These are phyloP conservation scores for Podospora australis DNA, from an alignment of 495 filamentous ascomycete species.

Conservation along the genomic window DNA sequence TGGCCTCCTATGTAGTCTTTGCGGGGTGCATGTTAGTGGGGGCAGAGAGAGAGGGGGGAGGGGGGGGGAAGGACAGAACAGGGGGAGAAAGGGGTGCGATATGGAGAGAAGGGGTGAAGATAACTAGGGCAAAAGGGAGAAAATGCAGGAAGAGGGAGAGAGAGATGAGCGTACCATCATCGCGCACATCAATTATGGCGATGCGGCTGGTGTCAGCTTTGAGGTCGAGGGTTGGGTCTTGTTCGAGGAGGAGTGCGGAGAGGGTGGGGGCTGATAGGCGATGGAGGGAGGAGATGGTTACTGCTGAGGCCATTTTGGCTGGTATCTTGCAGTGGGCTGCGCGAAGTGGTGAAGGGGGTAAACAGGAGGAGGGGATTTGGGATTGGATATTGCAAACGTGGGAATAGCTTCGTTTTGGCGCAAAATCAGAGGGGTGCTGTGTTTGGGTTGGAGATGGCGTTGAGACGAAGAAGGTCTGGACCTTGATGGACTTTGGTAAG, in stretches of 20 bases:
- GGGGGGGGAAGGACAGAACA: no score
- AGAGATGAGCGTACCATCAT: slow-evolving; percentile 60
- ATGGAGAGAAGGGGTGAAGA: no score
- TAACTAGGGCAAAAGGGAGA: no score
- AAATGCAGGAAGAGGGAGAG: no score
- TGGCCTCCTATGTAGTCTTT: slow-evolving; percentile 89
- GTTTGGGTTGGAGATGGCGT: no score
- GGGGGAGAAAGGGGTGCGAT: no score
- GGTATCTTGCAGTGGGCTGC: no score
- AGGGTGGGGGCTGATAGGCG: slow-evolving; percentile 60
- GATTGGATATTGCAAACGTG: neutral
- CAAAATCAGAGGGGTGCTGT: neutral
- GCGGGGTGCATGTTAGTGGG: neutral
- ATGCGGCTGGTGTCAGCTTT: slow-evolving; percentile 37
- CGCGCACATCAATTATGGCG: slow-evolving; percentile 84
- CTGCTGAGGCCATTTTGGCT: slow-evolving; percentile 34
- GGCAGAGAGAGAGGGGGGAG: neutral
- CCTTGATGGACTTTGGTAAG: no score
- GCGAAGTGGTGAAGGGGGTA: neutral
- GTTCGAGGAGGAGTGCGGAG: slow-evolving; percentile 44
- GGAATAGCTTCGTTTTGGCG: slow-evolving; percentile 1
- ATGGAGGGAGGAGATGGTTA: slow-evolving; percentile 47
- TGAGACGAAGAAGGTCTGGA: no score
- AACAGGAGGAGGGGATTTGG: no score
- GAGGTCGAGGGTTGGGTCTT: slow-evolving; percentile 11